Evolutionary conservation across 2,329 filamentous ascomycete species (phyloP).

Genomic region (Sporothrix curviconia): DNA sequence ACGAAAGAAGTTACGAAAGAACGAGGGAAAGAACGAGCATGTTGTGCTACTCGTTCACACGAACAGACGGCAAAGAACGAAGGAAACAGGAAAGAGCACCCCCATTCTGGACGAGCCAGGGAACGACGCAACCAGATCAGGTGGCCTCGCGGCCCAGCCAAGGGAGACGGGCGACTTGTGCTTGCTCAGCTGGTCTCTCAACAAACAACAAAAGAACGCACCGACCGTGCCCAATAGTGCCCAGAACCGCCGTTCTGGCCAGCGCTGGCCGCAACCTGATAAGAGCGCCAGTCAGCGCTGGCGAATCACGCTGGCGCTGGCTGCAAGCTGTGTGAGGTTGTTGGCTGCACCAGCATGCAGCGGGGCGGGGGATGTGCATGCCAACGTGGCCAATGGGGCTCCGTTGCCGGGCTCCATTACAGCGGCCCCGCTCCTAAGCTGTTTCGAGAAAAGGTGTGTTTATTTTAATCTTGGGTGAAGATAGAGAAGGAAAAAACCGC

Average conservation of each 20-base stretch:
- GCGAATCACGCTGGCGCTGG: slow-evolving; percentile 11
- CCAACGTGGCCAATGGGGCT: slow-evolving; percentile 12
- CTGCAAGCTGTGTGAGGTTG: slow-evolving; percentile 1
- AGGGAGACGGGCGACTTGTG: background rate
- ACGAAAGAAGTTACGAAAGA: no score
- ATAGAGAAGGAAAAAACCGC: no score
- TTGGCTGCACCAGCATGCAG: slow-evolving; percentile 10
- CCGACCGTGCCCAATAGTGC: background rate
- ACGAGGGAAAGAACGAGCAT: no score
- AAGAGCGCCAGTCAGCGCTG: background rate
- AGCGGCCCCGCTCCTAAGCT: slow-evolving; percentile 14
- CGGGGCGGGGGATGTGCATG: slow-evolving; percentile 10
- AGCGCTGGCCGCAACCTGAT: slow-evolving; percentile 6
- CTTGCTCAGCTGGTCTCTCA: background rate
- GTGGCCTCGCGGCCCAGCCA: no score
- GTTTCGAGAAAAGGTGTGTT: background rate
- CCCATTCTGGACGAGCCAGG: no score
- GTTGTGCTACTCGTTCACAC: no score
- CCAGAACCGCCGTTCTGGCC: background rate
- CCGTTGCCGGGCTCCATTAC: slow-evolving; percentile 5
- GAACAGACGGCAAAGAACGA: no score
- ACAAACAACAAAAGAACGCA: background rate
- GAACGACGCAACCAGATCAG: no score
- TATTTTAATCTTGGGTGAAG: no score
- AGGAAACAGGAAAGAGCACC: no score